Base-by-base conservation (phyloP, 495 filamentous ascomycete species). In the Neurospora sp. region DNA sequence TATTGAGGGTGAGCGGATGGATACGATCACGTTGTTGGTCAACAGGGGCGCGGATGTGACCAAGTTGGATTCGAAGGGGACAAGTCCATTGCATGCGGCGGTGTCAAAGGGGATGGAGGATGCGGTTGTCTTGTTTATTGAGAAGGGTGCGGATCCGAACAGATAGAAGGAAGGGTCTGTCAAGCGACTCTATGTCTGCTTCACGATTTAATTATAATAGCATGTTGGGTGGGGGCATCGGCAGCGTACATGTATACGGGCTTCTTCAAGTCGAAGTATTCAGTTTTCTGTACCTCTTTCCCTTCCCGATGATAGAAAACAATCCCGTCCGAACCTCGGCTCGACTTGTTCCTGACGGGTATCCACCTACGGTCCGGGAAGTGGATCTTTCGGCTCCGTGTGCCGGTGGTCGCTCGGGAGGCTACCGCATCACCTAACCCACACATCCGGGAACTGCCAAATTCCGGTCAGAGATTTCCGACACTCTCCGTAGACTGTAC, bases 71-170 rank as follows among this genome's bases (percentile, higher is more conserved):
- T n/a, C n/a, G 22, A 74, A 76, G 69, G 77, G 77, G 1, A 41
- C 73, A 40, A 80, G 76, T 37, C 65, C 70, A 41, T 31, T 80
- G 48, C 72, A 71, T 27, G 44, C 75, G 70, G 78, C 78, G 3
- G 77, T 80, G 8, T 77, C 75, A 27, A 80, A 75, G 73, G 77
- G 74, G 16, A 68, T 79, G 72, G 78, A 79, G 69, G 78, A 80
- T 61, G 78, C 76, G 0, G 77, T 80, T 3, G 71, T 75, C 0
- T 17, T 75, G 72, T 71, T 79, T 8, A 79, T 79, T 40, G 78
- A 80, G 48, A 70, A 72, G 12, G 78, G 78, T 0, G 77, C 77
- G 41, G 78, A 80, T 41, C 77, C 77, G 2, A 79, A 79, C 37
- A 48, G 65, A 45, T 77, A 65, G 27, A 27, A 27, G 27, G 27